Evolutionary conservation across 805 yeast species (phyloP), one percentile per base, ranked within the genome.

Genomic region (Priceomyces fermenticarens): DNA sequence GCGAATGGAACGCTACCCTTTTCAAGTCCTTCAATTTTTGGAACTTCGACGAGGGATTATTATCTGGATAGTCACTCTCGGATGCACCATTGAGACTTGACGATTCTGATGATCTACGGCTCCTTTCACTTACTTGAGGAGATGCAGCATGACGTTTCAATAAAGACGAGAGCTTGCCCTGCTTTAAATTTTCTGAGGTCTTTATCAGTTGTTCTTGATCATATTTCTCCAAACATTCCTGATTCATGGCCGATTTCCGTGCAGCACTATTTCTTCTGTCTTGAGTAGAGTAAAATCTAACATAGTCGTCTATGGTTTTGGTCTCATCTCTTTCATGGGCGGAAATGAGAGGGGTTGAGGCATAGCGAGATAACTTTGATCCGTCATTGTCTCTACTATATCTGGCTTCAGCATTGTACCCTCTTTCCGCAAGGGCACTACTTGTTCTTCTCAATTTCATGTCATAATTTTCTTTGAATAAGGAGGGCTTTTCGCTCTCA

Each of bases 1-100:
- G 58, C 28, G 67, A 59, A 45, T 69, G 73, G 41, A 70, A 70
- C 2, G 72, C 72, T 9, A 70, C 75, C 32, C 72, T 49, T 51
- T 66, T 68, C 35, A 70, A 48, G 3, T 72, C 71, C 39, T 59
- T 66, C 39, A 64, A 45, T 29, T 54, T 54, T 31, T 55, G 49
- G 37, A 63, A 63, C 33, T 62, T 58, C 0, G 69, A 63, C 15
- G 50, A 34, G 8, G 40, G 39, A 10, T 41, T 41, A 4, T 14
- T 10, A 31, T 17, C 12, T 17, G 47, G 32, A 4, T 39, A 27
- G 2, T 39, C 14, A 9, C 39, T 30, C 7, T 47, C 31, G 4
- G 42, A 35, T 10, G 35, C 27, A 17, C 37, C 11, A 4, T 16
- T 13, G 23, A 17, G 10, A 12, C 32, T 31, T 2, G 39, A 29